phyloP scores from a whole-genome alignment of 2,329 filamentous ascomycete genomes.

The Trichoderma endophyticum region DNA sequence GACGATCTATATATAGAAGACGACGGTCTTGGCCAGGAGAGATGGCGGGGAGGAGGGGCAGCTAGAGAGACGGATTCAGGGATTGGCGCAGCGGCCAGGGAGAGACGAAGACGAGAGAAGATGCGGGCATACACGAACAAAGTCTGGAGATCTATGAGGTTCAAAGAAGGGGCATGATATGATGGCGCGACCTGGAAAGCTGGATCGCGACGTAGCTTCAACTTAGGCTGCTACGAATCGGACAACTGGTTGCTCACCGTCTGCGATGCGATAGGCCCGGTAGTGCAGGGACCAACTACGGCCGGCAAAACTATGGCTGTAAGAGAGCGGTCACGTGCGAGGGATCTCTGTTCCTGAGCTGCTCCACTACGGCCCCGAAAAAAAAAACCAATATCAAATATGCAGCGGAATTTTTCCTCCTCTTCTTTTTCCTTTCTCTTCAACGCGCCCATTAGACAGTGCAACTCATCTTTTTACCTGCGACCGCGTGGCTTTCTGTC shows the following conservation, averaged over 20 bases:
- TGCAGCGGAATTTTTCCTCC: background rate
- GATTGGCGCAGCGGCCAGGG: constrained; percentile 25
- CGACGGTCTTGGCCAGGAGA: constrained; percentile 27
- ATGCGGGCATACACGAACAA: background rate
- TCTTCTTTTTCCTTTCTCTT: constrained; percentile 39
- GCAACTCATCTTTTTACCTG: constrained; percentile 65
- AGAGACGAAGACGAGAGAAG: constrained; percentile 7
- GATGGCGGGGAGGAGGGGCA: constrained; percentile 23
- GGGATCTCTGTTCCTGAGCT: background rate
- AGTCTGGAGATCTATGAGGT: background rate
- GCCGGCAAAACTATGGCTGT: constrained; percentile 22
- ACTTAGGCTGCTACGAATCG: constrained; percentile 9
- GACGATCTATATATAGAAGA: constrained; percentile 26
- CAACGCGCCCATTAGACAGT: constrained; percentile 85
- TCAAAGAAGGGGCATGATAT: constrained; percentile 16
- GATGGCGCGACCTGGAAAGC: constrained; percentile 12
- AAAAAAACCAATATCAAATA: background rate
- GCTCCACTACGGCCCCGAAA: background rate
- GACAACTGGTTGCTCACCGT: constrained; percentile 17
- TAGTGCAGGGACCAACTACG: background rate
- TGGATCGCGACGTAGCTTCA: constrained; percentile 15
- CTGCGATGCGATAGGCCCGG: background rate
- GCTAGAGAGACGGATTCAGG: constrained; percentile 24
- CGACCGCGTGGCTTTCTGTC: constrained; percentile 67
- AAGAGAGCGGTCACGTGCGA: constrained; percentile 19